Conservation (phyloP, 345 rosid species). For the Anacardium occidentale region DNA sequence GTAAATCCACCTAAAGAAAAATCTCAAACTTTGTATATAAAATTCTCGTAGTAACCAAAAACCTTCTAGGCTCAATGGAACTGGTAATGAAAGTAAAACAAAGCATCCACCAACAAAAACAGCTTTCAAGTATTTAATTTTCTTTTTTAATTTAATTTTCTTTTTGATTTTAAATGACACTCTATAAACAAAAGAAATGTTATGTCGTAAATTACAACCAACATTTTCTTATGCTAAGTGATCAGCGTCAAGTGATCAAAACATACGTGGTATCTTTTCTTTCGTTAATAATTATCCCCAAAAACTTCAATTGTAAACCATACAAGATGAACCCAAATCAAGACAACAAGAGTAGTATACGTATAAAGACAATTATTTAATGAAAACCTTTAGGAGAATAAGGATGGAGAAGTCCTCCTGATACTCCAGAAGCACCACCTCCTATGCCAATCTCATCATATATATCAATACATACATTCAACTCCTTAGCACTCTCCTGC, state of each 20-base stretch:
- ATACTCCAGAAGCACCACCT: constrained; percentile 91
- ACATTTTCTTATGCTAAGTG: no score
- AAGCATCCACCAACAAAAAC: no score
- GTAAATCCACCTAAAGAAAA: neutral
- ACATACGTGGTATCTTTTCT: no score
- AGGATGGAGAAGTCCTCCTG: constrained; percentile 95
- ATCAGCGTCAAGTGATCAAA: no score
- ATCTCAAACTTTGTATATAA: neutral
- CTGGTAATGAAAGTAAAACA: neutral
- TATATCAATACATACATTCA: constrained; percentile 56
- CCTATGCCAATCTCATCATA: constrained; percentile 90
- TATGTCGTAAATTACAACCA: no score
- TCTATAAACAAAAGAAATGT: no score
- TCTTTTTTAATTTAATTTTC: no score
- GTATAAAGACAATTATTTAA: constrained; percentile 1
- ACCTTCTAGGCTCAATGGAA: neutral
- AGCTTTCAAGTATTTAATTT: no score
- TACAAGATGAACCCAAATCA: neutral
- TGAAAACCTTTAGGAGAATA: constrained; percentile 82
- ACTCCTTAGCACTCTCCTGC: constrained; percentile 58
- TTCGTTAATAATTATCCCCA: no score
- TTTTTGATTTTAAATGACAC: no score
- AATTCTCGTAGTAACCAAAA: neutral
- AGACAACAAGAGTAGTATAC: constrained; percentile 1
- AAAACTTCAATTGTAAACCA: no score